A percentile compares a stretch with the other conserved stretches of the same genome.
Conservation (phyloP, 1,284 basidiomycete species). For the Ceratobasidium sp. region DNA sequence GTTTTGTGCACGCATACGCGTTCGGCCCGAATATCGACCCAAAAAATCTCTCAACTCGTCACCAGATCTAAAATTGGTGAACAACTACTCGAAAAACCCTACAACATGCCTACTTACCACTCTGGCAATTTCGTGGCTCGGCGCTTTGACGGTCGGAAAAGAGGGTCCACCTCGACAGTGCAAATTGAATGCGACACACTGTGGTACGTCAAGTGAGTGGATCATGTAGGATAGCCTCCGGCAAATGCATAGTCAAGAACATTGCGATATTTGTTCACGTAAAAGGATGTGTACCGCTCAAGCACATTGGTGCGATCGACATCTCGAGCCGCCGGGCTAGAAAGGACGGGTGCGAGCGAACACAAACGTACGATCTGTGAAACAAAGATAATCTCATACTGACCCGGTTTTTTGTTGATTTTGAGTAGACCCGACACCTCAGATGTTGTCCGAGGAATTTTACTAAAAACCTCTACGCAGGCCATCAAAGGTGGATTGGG, state of each 20-base stretch:
- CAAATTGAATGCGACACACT: neutral
- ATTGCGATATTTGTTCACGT: slow-evolving; percentile 3
- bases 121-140: too few species aligned
- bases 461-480: neutral
- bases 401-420: neutral
- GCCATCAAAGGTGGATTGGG: neutral
- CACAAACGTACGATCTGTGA: slow-evolving; percentile 1
- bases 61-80: too few species aligned
- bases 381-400: slow-evolving; percentile 7
- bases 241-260: neutral
- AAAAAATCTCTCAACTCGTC: too few species aligned
- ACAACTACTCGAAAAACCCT: too few species aligned
- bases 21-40: too few species aligned
- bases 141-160: too few species aligned
- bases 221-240: neutral
- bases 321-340: neutral
- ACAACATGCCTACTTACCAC: too few species aligned
- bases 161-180: too few species aligned
- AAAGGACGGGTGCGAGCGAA: slow-evolving; percentile 6
- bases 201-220: neutral
- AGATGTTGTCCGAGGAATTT: neutral
- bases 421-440: neutral
- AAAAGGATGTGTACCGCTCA: neutral
- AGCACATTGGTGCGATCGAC: slow-evolving; percentile 3
- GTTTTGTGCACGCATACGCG: too few species aligned